Evolutionary conservation across 2,329 filamentous ascomycete genomes (phyloP), one percentile per base, ranked within the genome.

Genomic region (Hymenoscyphus albidus): DNA sequence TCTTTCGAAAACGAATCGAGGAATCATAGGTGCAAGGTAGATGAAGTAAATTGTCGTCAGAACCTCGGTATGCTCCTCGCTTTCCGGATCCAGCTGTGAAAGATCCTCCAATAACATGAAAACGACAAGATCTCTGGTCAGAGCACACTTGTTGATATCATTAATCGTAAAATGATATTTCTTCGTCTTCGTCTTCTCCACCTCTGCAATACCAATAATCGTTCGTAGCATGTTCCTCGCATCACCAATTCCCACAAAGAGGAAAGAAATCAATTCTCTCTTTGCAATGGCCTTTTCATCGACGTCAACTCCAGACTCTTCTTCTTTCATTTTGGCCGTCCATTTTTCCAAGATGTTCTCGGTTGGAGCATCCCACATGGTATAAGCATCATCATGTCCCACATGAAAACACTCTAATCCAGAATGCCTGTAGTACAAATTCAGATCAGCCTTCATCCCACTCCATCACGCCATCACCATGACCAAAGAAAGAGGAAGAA

Each of bases 91-190:
- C 31, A 59, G 14, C 14, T 16, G 4, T 2, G 62, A 55, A 12
- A 65, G n/a, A n/a, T 67, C 59, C 5, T 68, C 63, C 13, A 67
- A 40, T 6, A 68, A 39, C 63, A 69, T 64, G 3, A 61, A 64
- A 9, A 69, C 16, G 2, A 69, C 35, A n/a, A 69, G 18, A 55
- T 67, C 61, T 35, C 65, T 59, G 10, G 51, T 42, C 35, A 69
- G 18, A 5, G 59, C 62, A 18, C 55, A 63, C 18, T 66, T 66
- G 5, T 59, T 56, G 39, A 68, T 58, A 42, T 69, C 64, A 32
- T 66, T 65, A 22, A 68, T 64, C 1, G 62, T 67, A 14, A 65
- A 48, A 40, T 67, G 67, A 61, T 65, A 69, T 7, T n/a, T 63
- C 35, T 59, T 63, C n/a, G 22, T 38, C 7, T 31, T 5, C 2